Evolutionary conservation across 768 basidiomycete genomes (phyloP), one percentile per base, ranked within the genome.

Genomic region (Lactifluus volemus): DNA sequence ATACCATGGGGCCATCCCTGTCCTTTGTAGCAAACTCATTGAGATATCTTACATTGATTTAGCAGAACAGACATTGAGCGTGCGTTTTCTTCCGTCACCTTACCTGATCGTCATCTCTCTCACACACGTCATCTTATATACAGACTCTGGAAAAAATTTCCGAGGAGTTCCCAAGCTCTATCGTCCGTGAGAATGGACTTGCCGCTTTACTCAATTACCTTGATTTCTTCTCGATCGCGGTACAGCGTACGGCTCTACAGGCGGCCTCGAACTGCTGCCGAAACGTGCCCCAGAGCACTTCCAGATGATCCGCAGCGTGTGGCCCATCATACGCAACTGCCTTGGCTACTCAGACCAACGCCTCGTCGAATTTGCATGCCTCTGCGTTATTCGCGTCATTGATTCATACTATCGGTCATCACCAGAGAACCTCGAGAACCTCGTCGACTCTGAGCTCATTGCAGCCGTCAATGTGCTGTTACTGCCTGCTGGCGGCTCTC

Each of bases 71-170:
- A 98, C 96, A 9, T 76, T 99, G 66, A 95, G 92, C 70, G 96
- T 98, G 77, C 77, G 94, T 83, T 19, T 9, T 25, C 41, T 30
- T 50, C 7, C 21, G 34, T 41, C 32, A 5, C n/a, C 12, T n/a
- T 19, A 17, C 25, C 25, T 25, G 25, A 44, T 53, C 39, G 56
- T 66, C 42, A 39, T 63, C 8, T 50, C 51, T 59, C 53, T 53
- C 34, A 59, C 52, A 62, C 68, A 63, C 25, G 25, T 58, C 49
- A 39, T 51, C 67, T 57, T 41, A 12, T 70, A 25, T 25, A 25
- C 2, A 98, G 96, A 99, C 96, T 0, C 78, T 97, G 77, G 92
- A 98, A 76, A 99, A 99, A 76, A 95, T 99, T 39, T 96, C 96
- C 3, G 93, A 96, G 71, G 97, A 98, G 73, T 95, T 94, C 66